Base-by-base conservation (phyloP, 2,329 filamentous ascomycete genomes). In the Fusarium nygamai region DNA sequence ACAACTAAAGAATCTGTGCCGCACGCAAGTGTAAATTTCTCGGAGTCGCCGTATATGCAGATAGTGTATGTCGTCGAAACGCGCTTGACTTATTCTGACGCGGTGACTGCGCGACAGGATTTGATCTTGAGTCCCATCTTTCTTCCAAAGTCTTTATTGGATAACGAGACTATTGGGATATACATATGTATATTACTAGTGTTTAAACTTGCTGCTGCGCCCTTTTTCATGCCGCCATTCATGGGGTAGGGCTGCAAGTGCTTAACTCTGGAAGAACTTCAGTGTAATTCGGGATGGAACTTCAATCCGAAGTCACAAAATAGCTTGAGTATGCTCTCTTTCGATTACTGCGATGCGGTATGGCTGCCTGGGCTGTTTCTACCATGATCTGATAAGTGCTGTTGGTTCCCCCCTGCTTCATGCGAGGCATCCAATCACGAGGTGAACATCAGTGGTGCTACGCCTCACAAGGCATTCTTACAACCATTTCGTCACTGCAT, bases 381-480 rank as follows among this genome's bases (percentile, higher is more conserved):
- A 36, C 8, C 31, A 17, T 33, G 47, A 50, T 51, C 16, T 51
- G n/a, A 20, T 8, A 13, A 27, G 3, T 36, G 31, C 1, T 51
- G 31, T 51, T 33, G 48, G 48, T 5, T 36, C 1, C 14, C 22
- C 47, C 48, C 12, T 51, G 31, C 11, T 36, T 5, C 17, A 27
- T 36, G 20, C 0, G 29, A 50, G 47, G 47, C 29, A 50, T 50
- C 38, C 56, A 31, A 64, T 64, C 36, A 64, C 13, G 27, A n/a
- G 60, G 6, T 43, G 2, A 17, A 24, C 19, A 34, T 29, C 41
- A n/a, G 10, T 2, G 4, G 3, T 38, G 43, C 61, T 58, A 22
- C 22, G 43, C 61, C 64, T 50, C 31, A 38, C 50, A 14, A 50
- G 61, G 64, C 61, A 27, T 38, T 36, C 31, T 61, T 6, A 13